Conservation (phyloP, 495 filamentous ascomycete species). For the Bryoglossum gracile region DNA sequence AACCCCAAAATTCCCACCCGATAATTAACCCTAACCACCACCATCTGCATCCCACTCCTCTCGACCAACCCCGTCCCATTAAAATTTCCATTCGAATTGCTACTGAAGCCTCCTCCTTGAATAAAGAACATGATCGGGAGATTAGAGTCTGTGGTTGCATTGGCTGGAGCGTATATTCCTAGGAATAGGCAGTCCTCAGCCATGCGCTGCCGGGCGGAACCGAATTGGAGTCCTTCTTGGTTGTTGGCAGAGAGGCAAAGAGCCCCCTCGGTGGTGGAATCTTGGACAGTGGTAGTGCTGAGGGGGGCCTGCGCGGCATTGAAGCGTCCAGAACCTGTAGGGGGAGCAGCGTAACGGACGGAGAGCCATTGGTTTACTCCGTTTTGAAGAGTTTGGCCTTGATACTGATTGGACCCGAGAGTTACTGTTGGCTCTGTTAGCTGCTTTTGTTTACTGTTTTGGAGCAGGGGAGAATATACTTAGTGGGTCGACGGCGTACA, state of each 20-base stretch:
- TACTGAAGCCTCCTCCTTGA: conserved; percentile 66
- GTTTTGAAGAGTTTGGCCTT: too few relatives aligned
- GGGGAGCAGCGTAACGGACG: too few relatives aligned
- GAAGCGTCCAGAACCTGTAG: background rate
- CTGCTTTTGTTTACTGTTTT: too few relatives aligned
- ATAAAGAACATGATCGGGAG: conserved; percentile 66
- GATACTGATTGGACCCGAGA: too few relatives aligned
- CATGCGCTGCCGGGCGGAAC: conserved; percentile 18
- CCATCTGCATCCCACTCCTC: conserved; percentile 50
- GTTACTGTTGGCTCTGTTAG: too few relatives aligned
- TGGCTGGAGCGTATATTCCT: conserved; percentile 62
- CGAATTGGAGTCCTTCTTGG: background rate
- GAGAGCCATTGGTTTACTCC: too few relatives aligned
- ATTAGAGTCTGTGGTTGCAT: conserved; percentile 34
- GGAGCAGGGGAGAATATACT: too few relatives aligned
- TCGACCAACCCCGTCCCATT: conserved; percentile 55
- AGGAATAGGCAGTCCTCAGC: conserved; percentile 71
- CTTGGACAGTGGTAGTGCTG: background rate
- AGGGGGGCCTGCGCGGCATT: background rate
- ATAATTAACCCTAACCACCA: conserved; percentile 69
- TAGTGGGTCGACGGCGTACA: too few relatives aligned
- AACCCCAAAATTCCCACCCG: conserved; percentile 71
- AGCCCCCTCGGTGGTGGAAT: background rate
- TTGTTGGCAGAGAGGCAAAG: background rate
- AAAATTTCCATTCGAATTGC: conserved; percentile 56